Percentiles rank a stretch among this genome's conserved stretches.
These are phyloP conservation scores for Tricholomella constricta DNA, from an alignment of 768 basidiomycete species.

Conservation along the genomic window DNA sequence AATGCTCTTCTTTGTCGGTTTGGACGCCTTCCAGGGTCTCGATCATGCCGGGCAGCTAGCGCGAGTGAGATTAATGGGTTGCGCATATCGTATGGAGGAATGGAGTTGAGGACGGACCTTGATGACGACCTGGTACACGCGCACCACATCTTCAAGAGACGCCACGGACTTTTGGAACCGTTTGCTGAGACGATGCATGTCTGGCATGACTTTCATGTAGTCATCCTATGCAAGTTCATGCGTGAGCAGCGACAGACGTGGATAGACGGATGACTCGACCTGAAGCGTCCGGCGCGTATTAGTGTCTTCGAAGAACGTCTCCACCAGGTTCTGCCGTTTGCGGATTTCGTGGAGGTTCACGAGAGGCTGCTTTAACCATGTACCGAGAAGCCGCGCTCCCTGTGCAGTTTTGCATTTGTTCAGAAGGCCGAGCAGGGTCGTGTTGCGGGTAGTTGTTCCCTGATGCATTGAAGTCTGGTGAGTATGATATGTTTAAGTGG, in stretches of 20 bases:
- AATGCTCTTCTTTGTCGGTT: slow-evolving; percentile 46
- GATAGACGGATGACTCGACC: slow-evolving; percentile 39
- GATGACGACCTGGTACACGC: slow-evolving; percentile 90
- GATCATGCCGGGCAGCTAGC: slow-evolving; percentile 77
- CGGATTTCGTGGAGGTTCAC: slow-evolving; percentile 93
- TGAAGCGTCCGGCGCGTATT: slow-evolving; percentile 72
- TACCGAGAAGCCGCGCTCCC: slow-evolving; percentile 82
- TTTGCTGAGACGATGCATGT: slow-evolving; percentile 89
- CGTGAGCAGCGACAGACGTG: neutral
- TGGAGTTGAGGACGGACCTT: slow-evolving; percentile 50
- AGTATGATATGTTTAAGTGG: too few relatives aligned
- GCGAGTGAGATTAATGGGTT: neutral
- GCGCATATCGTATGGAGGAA: neutral
- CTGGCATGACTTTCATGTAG: slow-evolving; percentile 88
- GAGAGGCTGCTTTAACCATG: slow-evolving; percentile 95
- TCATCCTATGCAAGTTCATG: slow-evolving; percentile 64
- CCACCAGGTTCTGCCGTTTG: slow-evolving; percentile 85
- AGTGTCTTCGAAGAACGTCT: slow-evolving; percentile 80
- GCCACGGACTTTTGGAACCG: slow-evolving; percentile 85
- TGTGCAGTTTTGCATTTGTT: slow-evolving; percentile 98
- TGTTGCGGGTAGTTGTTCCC: slow-evolving; percentile 73
- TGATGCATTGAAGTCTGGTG: too few relatives aligned
- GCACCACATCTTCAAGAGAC: slow-evolving; percentile 90
- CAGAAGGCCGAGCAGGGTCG: slow-evolving; percentile 84
- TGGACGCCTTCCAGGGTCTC: slow-evolving; percentile 56